A percentile compares a stretch with the other conserved stretches of the same genome.
phyloP scores from a whole-genome alignment of 208 protist genomes.

The Leishmania mexicana region DNA sequence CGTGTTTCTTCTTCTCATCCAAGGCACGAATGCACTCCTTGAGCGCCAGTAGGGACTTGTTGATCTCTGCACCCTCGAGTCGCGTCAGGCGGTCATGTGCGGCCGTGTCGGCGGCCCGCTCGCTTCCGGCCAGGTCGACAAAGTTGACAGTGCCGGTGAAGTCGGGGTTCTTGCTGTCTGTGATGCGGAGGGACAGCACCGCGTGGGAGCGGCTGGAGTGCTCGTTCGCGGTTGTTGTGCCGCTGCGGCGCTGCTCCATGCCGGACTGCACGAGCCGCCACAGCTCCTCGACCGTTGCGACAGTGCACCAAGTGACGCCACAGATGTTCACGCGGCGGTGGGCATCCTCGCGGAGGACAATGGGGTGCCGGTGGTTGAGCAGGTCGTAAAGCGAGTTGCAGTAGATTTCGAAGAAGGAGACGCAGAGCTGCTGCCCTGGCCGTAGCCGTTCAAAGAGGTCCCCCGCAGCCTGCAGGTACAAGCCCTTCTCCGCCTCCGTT shows the following conservation, averaged over 20 bases:
- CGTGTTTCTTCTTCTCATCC: slow-evolving; percentile 92
- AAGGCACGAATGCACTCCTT: slow-evolving; percentile 99
- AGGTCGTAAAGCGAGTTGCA: slow-evolving; percentile 96
- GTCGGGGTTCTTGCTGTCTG: slow-evolving; percentile 50
- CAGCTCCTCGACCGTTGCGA: slow-evolving; percentile 61
- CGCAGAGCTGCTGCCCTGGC: slow-evolving; percentile 47
- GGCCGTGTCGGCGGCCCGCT: slow-evolving; percentile 94
- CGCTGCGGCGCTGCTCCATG: slow-evolving; percentile 77
- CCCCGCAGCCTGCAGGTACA: slow-evolving; percentile 91
- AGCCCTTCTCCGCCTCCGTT: slow-evolving; percentile 63
- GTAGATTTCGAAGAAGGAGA: slow-evolving; percentile 97
- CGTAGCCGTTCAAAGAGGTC: slow-evolving; percentile 87
- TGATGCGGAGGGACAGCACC: slow-evolving; percentile 70
- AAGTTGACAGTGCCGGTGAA: slow-evolving; percentile 87
- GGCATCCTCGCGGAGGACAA: slow-evolving; percentile 92
- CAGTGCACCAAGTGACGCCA: slow-evolving; percentile 84
- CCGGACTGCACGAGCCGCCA: slow-evolving; percentile 78
- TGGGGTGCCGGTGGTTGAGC: slow-evolving; percentile 83
- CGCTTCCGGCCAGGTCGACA: slow-evolving; percentile 98
- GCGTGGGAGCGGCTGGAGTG: slow-evolving; percentile 90
- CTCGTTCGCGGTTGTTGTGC: slow-evolving; percentile 91
- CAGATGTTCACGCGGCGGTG: slow-evolving; percentile 90
- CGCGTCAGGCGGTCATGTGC: slow-evolving; percentile 90
- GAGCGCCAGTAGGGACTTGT: slow-evolving; percentile 98
- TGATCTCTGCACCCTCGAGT: slow-evolving; percentile 98